Evolutionary conservation across 2,329 filamentous ascomycete genomes (phyloP).

Genomic region (Endocalyx cinctus): DNA sequence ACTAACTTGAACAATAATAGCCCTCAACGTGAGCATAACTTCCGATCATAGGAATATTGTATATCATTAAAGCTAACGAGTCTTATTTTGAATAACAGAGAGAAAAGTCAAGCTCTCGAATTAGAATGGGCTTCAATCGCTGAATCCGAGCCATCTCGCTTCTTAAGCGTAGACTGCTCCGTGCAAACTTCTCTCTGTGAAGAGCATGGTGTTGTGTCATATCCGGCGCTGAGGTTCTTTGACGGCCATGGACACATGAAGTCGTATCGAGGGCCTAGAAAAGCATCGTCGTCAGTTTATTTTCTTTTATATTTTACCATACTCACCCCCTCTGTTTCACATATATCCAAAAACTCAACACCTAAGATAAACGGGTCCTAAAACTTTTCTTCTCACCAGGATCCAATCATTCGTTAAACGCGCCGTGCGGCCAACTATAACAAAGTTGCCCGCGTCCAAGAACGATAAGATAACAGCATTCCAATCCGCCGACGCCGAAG

Average conservation of each 20-base stretch:
- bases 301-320: neutral
- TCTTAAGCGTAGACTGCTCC: conserved; percentile 38
- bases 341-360: no score
- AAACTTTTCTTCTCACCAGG: conserved; percentile 14
- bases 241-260: conserved; percentile 26
- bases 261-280: conserved; percentile 41
- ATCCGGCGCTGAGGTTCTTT: conserved; percentile 42
- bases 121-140: conserved; percentile 29
- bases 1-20: no score
- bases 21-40: no score
- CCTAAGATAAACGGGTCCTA: no score
- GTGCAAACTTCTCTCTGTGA: conserved; percentile 32
- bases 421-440: conserved; percentile 21
- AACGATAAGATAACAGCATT: conserved; percentile 24
- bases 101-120: conserved; percentile 29
- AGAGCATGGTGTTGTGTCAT: conserved; percentile 37
- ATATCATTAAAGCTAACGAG: no score
- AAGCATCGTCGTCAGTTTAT: conserved; percentile 30
- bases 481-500: conserved; percentile 31
- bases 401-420: conserved; percentile 27
- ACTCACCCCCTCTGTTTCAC: no score
- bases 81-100: no score
- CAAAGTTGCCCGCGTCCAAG: no score
- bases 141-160: conserved; percentile 12
- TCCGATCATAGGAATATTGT: no score